A percentile compares a stretch with the other conserved stretches of the same genome.
These are phyloP conservation scores for Globisporangium viniferum DNA, from an alignment of 352 stramenopile species.

Conservation along the genomic window DNA sequence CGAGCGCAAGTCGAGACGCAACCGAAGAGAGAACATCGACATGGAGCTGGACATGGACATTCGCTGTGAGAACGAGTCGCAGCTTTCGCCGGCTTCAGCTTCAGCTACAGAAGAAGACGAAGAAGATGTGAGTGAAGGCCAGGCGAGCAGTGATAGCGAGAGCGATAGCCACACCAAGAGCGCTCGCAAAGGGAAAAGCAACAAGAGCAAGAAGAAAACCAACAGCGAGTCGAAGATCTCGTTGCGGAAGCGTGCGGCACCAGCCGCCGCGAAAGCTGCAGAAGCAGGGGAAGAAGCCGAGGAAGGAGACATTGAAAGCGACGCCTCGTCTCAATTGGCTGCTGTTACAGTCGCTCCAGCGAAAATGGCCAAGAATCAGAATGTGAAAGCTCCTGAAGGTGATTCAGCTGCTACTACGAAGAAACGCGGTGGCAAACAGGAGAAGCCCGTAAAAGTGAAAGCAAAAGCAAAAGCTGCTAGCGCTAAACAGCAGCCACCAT, in stretches of 20 bases:
- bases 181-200: not conserved
- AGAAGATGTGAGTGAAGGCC: not conserved
- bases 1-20: conserved; percentile 34
- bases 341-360: not conserved
- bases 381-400: not conserved
- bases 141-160: conserved; percentile 9
- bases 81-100: conserved; percentile 2
- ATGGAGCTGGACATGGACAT: conserved; percentile 61
- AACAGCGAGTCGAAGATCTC: not conserved
- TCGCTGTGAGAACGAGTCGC: conserved; percentile 17
- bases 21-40: conserved; percentile 35
- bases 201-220: not conserved
- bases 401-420: not conserved
- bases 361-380: not conserved
- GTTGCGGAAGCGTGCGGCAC: not conserved
- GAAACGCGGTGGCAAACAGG: not conserved
- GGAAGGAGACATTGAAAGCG: not conserved
- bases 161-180: not conserved
- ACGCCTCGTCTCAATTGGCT: not conserved
- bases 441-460: not conserved
- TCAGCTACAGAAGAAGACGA: conserved; percentile 1
- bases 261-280: not conserved
- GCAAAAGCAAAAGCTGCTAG: not conserved
- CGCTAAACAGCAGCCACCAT: not conserved
- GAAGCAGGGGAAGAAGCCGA: not conserved